These are phyloP conservation scores for Phytopythium litorale DNA, from an alignment of 352 stramenopile genomes.

Conservation along the genomic window DNA sequence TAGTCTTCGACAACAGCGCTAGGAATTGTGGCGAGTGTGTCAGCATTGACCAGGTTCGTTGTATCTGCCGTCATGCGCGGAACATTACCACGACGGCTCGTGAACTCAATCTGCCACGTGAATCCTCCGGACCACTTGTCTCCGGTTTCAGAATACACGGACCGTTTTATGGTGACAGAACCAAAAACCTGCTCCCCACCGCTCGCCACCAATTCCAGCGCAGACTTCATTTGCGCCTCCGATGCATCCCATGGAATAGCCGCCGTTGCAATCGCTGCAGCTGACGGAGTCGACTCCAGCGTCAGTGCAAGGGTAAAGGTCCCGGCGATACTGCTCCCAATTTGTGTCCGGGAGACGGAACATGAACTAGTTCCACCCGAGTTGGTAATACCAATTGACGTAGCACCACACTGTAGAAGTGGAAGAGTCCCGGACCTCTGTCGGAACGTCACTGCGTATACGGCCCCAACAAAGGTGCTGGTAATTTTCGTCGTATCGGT, in stretches of 20 bases:
- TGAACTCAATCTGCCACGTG: constrained; percentile 93
- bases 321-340: constrained; percentile 67
- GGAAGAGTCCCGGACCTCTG: constrained; percentile 59
- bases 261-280: constrained; percentile 10
- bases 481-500: constrained; percentile 31
- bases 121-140: constrained; percentile 93
- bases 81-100: constrained; percentile 75
- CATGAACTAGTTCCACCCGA: constrained; percentile 20
- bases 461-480: constrained; percentile 40
- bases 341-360: constrained; percentile 27
- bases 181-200: constrained; percentile 78
- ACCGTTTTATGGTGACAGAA: constrained; percentile 73
- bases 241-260: constrained; percentile 76
- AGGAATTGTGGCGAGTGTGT: constrained; percentile 11
- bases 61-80: constrained; percentile 55
- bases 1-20: constrained; percentile 45
- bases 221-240: constrained; percentile 53
- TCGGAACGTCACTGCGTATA: constrained; percentile 64
- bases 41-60: constrained; percentile 16
- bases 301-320: constrained; percentile 55
- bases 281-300: constrained; percentile 26
- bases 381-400: constrained; percentile 27
- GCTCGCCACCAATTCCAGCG: constrained; percentile 36
- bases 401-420: constrained; percentile 35
- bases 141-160: constrained; percentile 73